phyloP scores from a whole-genome alignment of 768 basidiomycete genomes.

The Russula earlei region DNA sequence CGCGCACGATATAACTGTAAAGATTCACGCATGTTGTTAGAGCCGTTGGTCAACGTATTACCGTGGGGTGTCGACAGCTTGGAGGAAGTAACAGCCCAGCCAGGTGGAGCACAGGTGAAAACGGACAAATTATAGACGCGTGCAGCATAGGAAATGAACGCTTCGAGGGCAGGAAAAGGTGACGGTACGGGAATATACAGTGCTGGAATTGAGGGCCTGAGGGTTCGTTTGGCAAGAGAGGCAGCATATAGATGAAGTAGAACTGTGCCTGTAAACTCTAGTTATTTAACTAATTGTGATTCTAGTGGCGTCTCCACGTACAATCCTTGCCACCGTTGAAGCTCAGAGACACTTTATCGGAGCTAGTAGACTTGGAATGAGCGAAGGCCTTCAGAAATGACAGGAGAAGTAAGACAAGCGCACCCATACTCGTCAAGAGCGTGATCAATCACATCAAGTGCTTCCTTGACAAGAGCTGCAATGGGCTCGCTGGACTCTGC shows the following conservation, averaged over 20 bases:
- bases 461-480: conserved; percentile 59
- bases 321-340: conserved; percentile 99
- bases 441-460: conserved; percentile 70
- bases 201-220: conserved; percentile 37
- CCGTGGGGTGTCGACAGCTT: conserved; percentile 34
- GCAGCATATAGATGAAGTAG: conserved; percentile 82
- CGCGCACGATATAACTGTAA: conserved; percentile 60
- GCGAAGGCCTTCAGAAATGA: conserved; percentile 1
- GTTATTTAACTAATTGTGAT: neutral
- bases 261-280: conserved; percentile 68
- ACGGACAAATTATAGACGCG: conserved; percentile 67
- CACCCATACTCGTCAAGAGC: conserved; percentile 76
- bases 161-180: conserved; percentile 76
- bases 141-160: conserved; percentile 63
- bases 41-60: conserved; percentile 37
- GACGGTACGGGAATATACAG: conserved; percentile 88
- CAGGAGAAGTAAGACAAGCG: conserved; percentile 29
- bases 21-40: conserved; percentile 71
- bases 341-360: conserved; percentile 67
- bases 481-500: conserved; percentile 48
- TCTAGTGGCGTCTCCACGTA: conserved; percentile 31
- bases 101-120: conserved; percentile 40
- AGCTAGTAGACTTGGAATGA: conserved; percentile 13
- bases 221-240: conserved; percentile 39
- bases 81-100: conserved; percentile 28